Base-by-base conservation (phyloP, 306 rosid genomes). In the Cucurbita moschata region DNA sequence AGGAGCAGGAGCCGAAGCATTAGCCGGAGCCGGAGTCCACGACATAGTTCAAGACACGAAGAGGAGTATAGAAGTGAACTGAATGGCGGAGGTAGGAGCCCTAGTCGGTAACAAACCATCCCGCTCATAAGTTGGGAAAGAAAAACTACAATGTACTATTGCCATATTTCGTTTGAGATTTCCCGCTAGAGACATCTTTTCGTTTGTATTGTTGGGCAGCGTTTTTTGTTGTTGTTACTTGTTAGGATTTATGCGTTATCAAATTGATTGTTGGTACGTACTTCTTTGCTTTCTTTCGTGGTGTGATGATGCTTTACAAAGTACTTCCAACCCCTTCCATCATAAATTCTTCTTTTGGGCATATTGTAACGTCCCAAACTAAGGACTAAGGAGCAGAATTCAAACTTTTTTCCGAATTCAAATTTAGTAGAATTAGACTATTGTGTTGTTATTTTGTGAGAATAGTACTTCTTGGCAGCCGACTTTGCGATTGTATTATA, bases 11-110 rank as follows among this genome's bases (percentile, higher is more conserved):
- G 80, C 86, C 55, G 79, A 77, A 83, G 86, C 59, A 63, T 38
- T 0, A 58, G 88, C 81, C 85, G 79, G 12, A 89, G 78, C 73
- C 82, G 70, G 0, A 76, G 80, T 74, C 88, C 80, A 3, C 42
- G 65, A 59, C 77, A 58, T 0, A 76, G 80, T 68, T 87, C 80
- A 3, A 40, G 72, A 57, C 76, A 12, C 5, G 73, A 67, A 66
- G 86, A 81, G 77, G 92, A 53, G 35, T 76, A 77, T 75, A 71
- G 76, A 4, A 83, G 85, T 81, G 93, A 80, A 62, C 76, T 87
- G 12, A 62, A 74, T 16, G 92, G 71, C 16, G 92, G 71, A 19
- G 86, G 77, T 61, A 79, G 96, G 89, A 80, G 90, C 18, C 94
- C 84, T 59, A 84, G 95, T 74, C 90, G 43, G 14, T 44, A 18